phyloP scores from a whole-genome alignment of 768 basidiomycete species.

The Lactifluus rugatus region DNA sequence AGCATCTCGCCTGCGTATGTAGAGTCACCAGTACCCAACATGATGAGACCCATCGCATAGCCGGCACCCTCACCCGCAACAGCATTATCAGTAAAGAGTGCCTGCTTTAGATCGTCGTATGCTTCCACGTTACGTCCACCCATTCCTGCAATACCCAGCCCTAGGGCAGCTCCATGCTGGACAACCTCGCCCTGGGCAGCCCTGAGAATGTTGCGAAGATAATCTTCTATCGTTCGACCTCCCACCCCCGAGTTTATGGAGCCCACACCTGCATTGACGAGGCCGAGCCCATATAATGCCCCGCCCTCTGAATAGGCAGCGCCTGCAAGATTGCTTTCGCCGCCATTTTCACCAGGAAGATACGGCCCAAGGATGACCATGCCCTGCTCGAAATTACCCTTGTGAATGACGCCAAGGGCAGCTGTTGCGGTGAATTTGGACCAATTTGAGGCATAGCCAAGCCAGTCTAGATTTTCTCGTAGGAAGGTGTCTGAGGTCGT shows the following conservation, averaged over 20 bases:
- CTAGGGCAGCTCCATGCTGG: slow-evolving; percentile 94
- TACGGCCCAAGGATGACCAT: slow-evolving; percentile 90
- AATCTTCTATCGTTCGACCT: slow-evolving; percentile 54
- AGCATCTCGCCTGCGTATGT: slow-evolving; percentile 89
- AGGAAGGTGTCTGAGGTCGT: slow-evolving; percentile 93
- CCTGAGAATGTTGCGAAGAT: slow-evolving; percentile 73
- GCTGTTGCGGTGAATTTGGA: slow-evolving; percentile 98
- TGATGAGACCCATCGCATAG: slow-evolving; percentile 95
- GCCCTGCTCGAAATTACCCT: slow-evolving; percentile 91
- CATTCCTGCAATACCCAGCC: slow-evolving; percentile 93
- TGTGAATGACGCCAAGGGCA: slow-evolving; percentile 94
- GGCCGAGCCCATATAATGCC: slow-evolving; percentile 86
- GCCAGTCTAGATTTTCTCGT: slow-evolving; percentile 94
- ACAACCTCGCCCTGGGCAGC: slow-evolving; percentile 74
- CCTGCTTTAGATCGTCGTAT: slow-evolving; percentile 84
- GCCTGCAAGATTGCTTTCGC: slow-evolving; percentile 66
- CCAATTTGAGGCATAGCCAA: slow-evolving; percentile 93
- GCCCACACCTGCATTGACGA: slow-evolving; percentile 90
- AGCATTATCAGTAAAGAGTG: slow-evolving; percentile 89
- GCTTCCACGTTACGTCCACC: slow-evolving; percentile 81
- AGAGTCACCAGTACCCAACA: slow-evolving; percentile 86
- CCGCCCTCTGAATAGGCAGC: slow-evolving; percentile 92
- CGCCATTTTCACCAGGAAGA: slow-evolving; percentile 64
- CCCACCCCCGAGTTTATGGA: slow-evolving; percentile 25
- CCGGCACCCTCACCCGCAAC: slow-evolving; percentile 94